Conservation (phyloP, 2,329 filamentous ascomycete species). For the Lachnellula arida region DNA sequence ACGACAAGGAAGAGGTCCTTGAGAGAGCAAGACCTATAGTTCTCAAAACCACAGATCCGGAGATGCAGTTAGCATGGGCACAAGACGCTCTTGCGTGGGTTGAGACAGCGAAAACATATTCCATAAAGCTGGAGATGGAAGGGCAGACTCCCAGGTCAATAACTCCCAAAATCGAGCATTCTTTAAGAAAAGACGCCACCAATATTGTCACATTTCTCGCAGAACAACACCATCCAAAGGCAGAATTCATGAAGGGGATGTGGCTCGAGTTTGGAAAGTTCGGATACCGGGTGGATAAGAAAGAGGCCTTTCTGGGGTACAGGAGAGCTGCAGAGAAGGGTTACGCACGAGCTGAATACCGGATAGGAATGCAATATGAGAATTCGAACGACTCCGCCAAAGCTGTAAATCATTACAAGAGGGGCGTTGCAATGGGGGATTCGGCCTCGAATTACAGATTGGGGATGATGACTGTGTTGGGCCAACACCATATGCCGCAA, state of each 20-base stretch:
- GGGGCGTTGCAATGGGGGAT: constrained; percentile 73
- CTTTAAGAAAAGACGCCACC: constrained; percentile 80
- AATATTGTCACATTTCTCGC: constrained; percentile 89
- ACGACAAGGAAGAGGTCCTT: constrained; percentile 86
- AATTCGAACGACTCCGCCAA: constrained; percentile 89
- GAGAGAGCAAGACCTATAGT: constrained; percentile 81
- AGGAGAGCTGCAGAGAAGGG: constrained; percentile 79
- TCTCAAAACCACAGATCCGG: constrained; percentile 87
- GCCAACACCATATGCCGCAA: constrained; percentile 85
- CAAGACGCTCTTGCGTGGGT: constrained; percentile 87
- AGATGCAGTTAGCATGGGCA: constrained; percentile 96
- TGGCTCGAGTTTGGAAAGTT: constrained; percentile 99
- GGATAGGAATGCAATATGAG: constrained; percentile 98
- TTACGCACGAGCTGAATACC: constrained; percentile 85
- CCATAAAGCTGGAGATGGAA: constrained; percentile 40
- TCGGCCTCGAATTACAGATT: constrained; percentile 83
- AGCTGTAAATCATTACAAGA: constrained; percentile 85
- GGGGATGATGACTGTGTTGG: constrained; percentile 95
- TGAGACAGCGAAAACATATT: constrained; percentile 74
- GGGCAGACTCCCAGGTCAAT: constrained; percentile 53
- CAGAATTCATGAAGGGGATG: constrained; percentile 89
- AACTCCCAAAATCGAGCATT: constrained; percentile 84
- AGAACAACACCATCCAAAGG: constrained; percentile 87
- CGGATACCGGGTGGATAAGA: constrained; percentile 83
- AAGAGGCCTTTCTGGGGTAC: constrained; percentile 88